Evolutionary conservation across 805 yeast species (phyloP).

Genomic region (Nakazawaea holstii): DNA sequence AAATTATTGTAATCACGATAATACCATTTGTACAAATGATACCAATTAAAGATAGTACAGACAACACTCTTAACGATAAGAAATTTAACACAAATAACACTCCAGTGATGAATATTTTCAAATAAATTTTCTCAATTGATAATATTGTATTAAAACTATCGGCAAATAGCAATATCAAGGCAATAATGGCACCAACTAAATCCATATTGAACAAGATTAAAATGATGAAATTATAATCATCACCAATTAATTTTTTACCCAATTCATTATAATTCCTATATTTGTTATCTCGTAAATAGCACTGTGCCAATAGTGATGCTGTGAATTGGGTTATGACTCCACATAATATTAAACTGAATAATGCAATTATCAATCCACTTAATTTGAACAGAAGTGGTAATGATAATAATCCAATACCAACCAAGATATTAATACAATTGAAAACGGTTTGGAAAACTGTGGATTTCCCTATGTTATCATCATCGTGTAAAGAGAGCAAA

Average conservation of each 20-base stretch:
- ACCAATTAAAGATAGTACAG: slow-evolving; percentile 66
- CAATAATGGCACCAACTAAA: slow-evolving; percentile 53
- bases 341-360: slow-evolving; percentile 33
- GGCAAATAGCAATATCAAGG: slow-evolving; percentile 53
- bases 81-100: slow-evolving; percentile 45
- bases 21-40: slow-evolving; percentile 65
- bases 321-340: slow-evolving; percentile 48
- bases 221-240: slow-evolving; percentile 34
- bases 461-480: slow-evolving; percentile 25
- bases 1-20: slow-evolving; percentile 47
- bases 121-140: slow-evolving; percentile 25
- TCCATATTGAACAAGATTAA: slow-evolving; percentile 49
- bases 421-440: slow-evolving; percentile 70
- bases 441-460: slow-evolving; percentile 74
- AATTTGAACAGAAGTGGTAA: slow-evolving; percentile 64
- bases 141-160: slow-evolving; percentile 53
- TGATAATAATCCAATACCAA: slow-evolving; percentile 73
- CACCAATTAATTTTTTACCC: slow-evolving; percentile 46
- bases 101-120: slow-evolving; percentile 36
- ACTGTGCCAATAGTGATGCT: slow-evolving; percentile 48
- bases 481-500: background rate
- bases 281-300: slow-evolving; percentile 33
- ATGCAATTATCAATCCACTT: slow-evolving; percentile 62
- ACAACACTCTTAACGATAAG: slow-evolving; percentile 67
- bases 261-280: slow-evolving; percentile 56